Base-by-base conservation (phyloP, 2,329 filamentous ascomycete genomes). In the Cladosporium sphaerospermum region DNA sequence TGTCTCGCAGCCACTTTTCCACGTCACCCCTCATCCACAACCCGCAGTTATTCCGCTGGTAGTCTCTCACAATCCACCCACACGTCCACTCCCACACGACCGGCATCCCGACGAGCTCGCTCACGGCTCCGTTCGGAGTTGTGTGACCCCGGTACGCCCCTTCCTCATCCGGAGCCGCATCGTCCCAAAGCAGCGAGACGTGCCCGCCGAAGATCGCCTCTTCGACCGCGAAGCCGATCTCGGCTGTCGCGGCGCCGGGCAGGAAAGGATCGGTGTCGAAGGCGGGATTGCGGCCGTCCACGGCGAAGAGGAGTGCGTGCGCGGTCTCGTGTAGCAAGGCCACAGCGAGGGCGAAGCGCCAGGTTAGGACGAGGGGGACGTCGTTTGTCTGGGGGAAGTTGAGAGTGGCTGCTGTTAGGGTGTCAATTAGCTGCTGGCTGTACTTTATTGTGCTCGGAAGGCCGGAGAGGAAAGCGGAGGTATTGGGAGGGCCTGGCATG, bases 311-410 rank as follows among this genome's bases (percentile, higher is more conserved):
- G 9, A 53, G 50, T 4, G 34, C 50, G 42, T 53, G 50, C 34
- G 34, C 45, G 9, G 33, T 43, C n/a, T 53, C 50, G 33, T 53
- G 50, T 9, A 37, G 42, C 9, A 53, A 34, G 14, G 45, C 42
- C 18, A 53, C 42, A 8, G 50, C 50, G 19, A 53, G 16, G n/a
- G n/a, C 32, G 34, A 53, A 53, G 7, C 44, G 42, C 33, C 18
- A 39, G 13, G 23, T 34, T 2, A 53, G 42, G 10, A 53, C 23
- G 1, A 45, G 34, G 9, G 50, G 50, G 2, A 36, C n/a, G 32
- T 52, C 23, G 14, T 13, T 14, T 19, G 5, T 23, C 9, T 14
- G 14, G 13, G 42, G n/a, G 9, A 18, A 4, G 4, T 34, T 34
- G 6, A n/a, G 7, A 18, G 42, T 37, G 6, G 32, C 42, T 28